Percentiles rank a stretch among this genome's conserved stretches.
Evolutionary conservation across 139 green algal species (phyloP).

Genomic region (Ettlia oleoabundans): DNA sequence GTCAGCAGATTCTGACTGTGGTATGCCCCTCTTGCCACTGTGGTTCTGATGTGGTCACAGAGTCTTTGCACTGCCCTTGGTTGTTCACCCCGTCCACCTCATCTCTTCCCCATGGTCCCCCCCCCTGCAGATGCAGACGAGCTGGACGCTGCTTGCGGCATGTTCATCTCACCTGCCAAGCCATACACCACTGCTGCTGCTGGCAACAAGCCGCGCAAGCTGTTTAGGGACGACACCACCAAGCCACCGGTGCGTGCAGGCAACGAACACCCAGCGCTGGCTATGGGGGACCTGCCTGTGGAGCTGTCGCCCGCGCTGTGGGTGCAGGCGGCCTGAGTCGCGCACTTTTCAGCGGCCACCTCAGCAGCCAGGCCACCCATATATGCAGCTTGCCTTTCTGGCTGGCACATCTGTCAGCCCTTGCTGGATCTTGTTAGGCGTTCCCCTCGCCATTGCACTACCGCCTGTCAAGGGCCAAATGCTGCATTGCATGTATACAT

Average conservation of each 20-base stretch:
- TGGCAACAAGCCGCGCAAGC: constrained; percentile 42
- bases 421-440: too few relatives aligned
- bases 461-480: too few relatives aligned
- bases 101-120: too few relatives aligned
- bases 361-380: background rate
- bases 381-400: background rate
- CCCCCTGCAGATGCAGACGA: constrained; percentile 21
- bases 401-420: too few relatives aligned
- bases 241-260: background rate
- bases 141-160: constrained; percentile 33
- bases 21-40: too few relatives aligned
- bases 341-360: background rate
- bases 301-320: constrained; percentile 19
- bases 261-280: background rate
- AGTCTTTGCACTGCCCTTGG: too few relatives aligned
- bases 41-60: too few relatives aligned
- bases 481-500: too few relatives aligned
- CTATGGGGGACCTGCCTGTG: background rate
- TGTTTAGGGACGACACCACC: constrained; percentile 24
- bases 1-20: too few relatives aligned
- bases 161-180: constrained; percentile 45
- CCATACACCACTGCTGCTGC: background rate
- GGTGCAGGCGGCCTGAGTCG: constrained; percentile 12
- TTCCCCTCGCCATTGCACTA: too few relatives aligned
- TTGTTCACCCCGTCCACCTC: too few relatives aligned